Evolutionary conservation across 768 basidiomycete species (phyloP), one percentile per base, ranked within the genome.

Genomic region (Termitomyces sp.): DNA sequence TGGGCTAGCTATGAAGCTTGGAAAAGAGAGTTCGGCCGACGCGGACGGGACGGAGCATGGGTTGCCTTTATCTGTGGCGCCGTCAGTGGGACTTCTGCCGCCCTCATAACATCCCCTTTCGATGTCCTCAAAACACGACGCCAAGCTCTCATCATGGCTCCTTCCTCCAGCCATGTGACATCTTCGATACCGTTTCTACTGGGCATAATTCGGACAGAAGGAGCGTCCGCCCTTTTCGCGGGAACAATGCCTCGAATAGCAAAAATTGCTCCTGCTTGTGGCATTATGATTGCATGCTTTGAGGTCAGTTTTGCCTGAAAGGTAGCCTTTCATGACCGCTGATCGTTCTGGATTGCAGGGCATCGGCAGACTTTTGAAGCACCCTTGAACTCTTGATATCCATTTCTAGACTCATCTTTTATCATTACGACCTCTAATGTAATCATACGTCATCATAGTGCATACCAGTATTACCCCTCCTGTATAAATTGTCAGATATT

Each of bases 191-290:
- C 86, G 4, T 73, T 97, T 7, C 74, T 92, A 38, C 61, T 81
- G 60, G 82, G 84, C 58, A 88, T 98, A 47, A 67, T 93, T 38
- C 83, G 79, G 58, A 88, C 82, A 4, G 97, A 99, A 70, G 97
- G 97, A 1, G 62, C 77, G 5, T 72, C 81, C 9, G 89, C 91
- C 2, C 75, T 98, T 51, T 96, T 89, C 69, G 87, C 92, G 36
- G 97, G 97, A 0, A 74, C 93, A 43, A 72, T 86, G 8, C 96
- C 96, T 53, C 86, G 97, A 41, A 86, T 95, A 55, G 93, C 86
- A 46, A 99, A 98, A 74, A 96, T 97, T 62, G 93, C 93, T 12
- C 97, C 97, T 41, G 97, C 96, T 44, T 99, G 97, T 72, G 96
- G 96, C 26, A 89, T 99, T 64, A 98, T 98, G 96, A 97, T 98